Evolutionary conservation across 805 yeast genomes (phyloP), one percentile per base, ranked within the genome.

Genomic region (Candida piceae): DNA sequence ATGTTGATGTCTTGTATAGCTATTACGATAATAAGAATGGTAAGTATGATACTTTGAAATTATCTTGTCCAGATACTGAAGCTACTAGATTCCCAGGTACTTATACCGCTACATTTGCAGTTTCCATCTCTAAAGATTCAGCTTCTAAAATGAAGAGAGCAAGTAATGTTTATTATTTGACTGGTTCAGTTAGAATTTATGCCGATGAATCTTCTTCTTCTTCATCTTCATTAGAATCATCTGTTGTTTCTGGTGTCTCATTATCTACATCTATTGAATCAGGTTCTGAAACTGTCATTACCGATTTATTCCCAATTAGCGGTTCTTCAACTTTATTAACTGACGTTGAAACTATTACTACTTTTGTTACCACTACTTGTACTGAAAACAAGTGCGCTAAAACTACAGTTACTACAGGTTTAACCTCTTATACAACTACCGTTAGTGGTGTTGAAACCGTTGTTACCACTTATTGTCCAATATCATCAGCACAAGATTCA

Each of bases 241-340:
- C 26, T 11, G 13, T 7, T 11, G 10, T 13, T 4, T 10, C 17
- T 18, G 16, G 8, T n/a, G 34, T n/a, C n/a, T 2, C 16, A 13
- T 20, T 28, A 5, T 38, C 39, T 22, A 16, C 35, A 8, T 27
- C 42, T 10, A 57, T 64, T 27, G 55, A 57, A 20, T 45, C 57
- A 36, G 71, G 64, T 20, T 50, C 51, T 15, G 56, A 43, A 33
- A 63, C 69, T 22, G 55, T 60, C 29, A 55, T 55, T 54, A 63
- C 71, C 36, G 64, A 72, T 24, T 62, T 53, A 53, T 63, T 66
- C 44, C 66, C 68, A 44, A 24, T 36, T 16, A 18, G 35, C 7
- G 34, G 16, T 12, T 9, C 23, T 5, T 25, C 31, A 22, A 21
- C 41, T 7, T 26, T 24, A 21, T 19, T 30, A 32, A 42, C 50